Percentiles rank a stretch among this genome's conserved stretches.
Conservation (phyloP, 2,329 filamentous ascomycete genomes). For the Diplodia intermedia region DNA sequence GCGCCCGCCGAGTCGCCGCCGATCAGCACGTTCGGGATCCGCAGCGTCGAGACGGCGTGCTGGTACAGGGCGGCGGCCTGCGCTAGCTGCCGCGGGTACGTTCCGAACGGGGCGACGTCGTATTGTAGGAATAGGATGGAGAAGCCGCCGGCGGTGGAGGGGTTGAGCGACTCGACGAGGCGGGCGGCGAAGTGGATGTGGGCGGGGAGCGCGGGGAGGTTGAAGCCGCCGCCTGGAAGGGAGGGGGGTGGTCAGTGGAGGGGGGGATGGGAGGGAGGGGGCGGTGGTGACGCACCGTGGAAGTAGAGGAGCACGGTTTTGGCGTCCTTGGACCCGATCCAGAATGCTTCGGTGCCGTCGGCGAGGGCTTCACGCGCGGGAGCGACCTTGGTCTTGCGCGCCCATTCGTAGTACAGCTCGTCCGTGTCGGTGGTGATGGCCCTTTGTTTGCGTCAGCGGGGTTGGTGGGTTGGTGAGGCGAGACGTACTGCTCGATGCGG, state of each 20-base stretch:
- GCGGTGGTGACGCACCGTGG: neutral
- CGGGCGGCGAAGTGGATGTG: constrained; percentile 7
- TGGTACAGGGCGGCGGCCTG: constrained; percentile 37
- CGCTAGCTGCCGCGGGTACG: constrained; percentile 38
- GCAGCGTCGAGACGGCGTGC: constrained; percentile 35
- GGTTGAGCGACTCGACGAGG: constrained; percentile 7
- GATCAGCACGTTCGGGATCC: constrained; percentile 1
- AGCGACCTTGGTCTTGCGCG: neutral
- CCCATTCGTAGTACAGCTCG: constrained; percentile 11
- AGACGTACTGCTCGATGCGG: neutral
- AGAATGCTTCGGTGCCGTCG: constrained; percentile 23
- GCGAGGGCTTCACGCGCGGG: constrained; percentile 8
- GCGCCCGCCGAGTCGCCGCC: constrained; percentile 39
- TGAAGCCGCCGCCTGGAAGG: constrained; percentile 14
- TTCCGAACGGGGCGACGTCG: constrained; percentile 37
- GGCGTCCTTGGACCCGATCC: constrained; percentile 26
- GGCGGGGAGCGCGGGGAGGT: constrained; percentile 11
- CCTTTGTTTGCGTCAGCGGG: neutral
- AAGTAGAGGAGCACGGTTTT: constrained; percentile 28
- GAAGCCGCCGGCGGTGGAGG: neutral
- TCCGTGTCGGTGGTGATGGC: constrained; percentile 6
- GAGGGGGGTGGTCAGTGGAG: neutral
- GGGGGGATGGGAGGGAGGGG: neutral
- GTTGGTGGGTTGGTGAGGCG: neutral
- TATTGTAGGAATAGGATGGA: constrained; percentile 38